phyloP scores from a whole-genome alignment of 345 rosid genomes.

The Pistacia integerrima region DNA sequence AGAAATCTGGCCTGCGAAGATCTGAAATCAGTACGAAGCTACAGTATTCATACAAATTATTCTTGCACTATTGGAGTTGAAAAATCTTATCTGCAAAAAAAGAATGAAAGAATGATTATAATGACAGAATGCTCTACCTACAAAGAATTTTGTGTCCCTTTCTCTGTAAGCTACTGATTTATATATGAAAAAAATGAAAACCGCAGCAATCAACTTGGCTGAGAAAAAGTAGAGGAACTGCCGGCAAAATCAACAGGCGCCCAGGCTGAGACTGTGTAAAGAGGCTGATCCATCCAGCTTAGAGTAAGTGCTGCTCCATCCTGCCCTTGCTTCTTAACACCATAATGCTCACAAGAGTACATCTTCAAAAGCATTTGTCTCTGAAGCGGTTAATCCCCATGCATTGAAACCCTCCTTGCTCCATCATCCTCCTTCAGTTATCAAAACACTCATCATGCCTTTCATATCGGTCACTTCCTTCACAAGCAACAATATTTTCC shows the following conservation, averaged over 20 bases:
- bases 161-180: constrained; percentile 27
- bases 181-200: constrained; percentile 35
- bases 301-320: constrained; percentile 62
- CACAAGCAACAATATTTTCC: constrained; percentile 85
- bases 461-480: constrained; percentile 83
- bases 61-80: constrained; percentile 16
- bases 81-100: constrained; percentile 49
- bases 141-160: constrained; percentile 46
- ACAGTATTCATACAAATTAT: constrained; percentile 25
- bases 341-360: constrained; percentile 55
- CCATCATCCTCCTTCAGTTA: constrained; percentile 77
- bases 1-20: constrained; percentile 21
- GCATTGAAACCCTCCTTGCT: constrained; percentile 71
- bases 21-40: constrained; percentile 29
- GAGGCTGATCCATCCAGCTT: constrained; percentile 82
- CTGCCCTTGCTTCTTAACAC: constrained; percentile 45
- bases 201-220: constrained; percentile 44
- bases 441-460: constrained; percentile 71
- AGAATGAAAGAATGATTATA: constrained; percentile 54
- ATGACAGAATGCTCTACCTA: constrained; percentile 46
- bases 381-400: constrained; percentile 59
- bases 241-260: constrained; percentile 54
- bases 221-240: constrained; percentile 66
- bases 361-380: constrained; percentile 84
- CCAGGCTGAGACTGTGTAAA: constrained; percentile 91